A percentile compares a stretch with the other conserved stretches of the same genome.
Evolutionary conservation across 2,329 filamentous ascomycete genomes (phyloP).

Genomic region (Colletotrichum coccodes): DNA sequence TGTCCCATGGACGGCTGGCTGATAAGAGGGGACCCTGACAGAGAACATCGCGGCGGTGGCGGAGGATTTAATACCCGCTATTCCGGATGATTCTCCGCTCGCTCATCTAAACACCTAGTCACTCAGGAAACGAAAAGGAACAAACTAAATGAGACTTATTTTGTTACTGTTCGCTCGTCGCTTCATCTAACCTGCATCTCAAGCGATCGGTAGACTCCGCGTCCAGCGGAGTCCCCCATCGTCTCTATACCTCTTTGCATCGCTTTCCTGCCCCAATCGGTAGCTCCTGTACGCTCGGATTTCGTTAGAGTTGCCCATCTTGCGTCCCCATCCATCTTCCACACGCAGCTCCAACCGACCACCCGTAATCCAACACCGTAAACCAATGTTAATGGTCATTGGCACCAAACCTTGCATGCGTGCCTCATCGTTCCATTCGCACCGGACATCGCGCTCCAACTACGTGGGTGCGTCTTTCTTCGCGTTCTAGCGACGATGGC

Average conservation of each 20-base stretch:
- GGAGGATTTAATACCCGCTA: too few relatives aligned
- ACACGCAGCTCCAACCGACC: neutral
- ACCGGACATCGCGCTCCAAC: neutral
- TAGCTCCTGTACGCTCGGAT: neutral
- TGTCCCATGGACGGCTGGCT: neutral
- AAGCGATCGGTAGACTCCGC: neutral
- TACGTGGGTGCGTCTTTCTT: neutral
- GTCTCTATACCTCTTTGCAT: slow-evolving; percentile 3
- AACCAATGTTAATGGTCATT: neutral
- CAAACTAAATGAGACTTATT: neutral
- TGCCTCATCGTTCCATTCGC: neutral
- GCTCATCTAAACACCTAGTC: neutral
- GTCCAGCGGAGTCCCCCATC: neutral
- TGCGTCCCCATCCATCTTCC: neutral
- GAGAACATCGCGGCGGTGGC: neutral
- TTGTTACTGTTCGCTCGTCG: slow-evolving; percentile 11
- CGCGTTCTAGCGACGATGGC: neutral
- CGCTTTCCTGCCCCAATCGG: neutral
- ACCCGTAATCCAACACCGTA: slow-evolving; percentile 10
- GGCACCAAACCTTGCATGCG: neutral
- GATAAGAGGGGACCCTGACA: neutral
- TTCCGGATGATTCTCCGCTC: neutral
- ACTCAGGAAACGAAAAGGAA: neutral
- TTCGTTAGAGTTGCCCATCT: neutral
- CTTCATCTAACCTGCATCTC: slow-evolving; percentile 4